Conservation (phyloP, 441 rosid species). For the Populus hybrid region DNA sequence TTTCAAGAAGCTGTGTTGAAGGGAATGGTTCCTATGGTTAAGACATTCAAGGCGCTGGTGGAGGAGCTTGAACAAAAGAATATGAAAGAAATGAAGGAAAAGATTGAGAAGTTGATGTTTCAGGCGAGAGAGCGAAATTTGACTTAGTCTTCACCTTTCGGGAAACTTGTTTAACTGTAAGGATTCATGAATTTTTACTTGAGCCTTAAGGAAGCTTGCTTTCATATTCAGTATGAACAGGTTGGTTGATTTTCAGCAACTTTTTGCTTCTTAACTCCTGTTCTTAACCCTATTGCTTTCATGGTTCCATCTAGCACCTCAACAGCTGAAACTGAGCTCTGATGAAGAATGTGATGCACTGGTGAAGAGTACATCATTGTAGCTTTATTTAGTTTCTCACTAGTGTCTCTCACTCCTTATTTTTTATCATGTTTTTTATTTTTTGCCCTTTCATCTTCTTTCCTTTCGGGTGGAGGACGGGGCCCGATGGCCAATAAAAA, state of each 20-base stretch:
- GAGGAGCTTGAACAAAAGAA: slow-evolving; percentile 49
- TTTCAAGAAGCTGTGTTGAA: slow-evolving; percentile 56
- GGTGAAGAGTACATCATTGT: not conserved
- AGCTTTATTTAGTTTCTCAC: too few relatives aligned
- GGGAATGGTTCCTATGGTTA: slow-evolving; percentile 57
- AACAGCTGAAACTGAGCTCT: not conserved
- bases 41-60: slow-evolving; percentile 41
- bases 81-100: slow-evolving; percentile 45
- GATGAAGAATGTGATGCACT: not conserved
- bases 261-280: not conserved
- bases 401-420: not conserved
- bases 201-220: not conserved
- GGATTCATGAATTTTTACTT: not conserved
- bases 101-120: slow-evolving; percentile 38
- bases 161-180: not conserved
- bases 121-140: not conserved
- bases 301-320: not conserved
- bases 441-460: too few relatives aligned
- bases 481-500: too few relatives aligned
- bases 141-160: not conserved
- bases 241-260: not conserved
- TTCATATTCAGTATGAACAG: not conserved
- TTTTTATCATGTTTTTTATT: too few relatives aligned
- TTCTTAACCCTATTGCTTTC: not conserved
- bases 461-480: too few relatives aligned